Percentiles rank a stretch among this genome's conserved stretches.
Conservation (phyloP, 306 rosid genomes). For the Quercus bicolor region DNA sequence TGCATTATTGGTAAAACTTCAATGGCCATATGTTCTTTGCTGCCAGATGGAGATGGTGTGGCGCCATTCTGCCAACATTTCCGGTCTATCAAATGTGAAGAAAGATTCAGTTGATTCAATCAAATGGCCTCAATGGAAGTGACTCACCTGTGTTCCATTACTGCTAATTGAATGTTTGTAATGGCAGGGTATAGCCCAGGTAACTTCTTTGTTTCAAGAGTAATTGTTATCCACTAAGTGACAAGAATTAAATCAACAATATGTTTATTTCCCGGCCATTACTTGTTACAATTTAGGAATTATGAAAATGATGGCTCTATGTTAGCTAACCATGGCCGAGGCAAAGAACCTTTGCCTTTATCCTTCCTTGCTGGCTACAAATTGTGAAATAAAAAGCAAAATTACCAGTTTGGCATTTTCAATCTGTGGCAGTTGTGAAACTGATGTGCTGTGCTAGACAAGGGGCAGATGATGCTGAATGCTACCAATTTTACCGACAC, state of each 20-base stretch:
- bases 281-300: neutral
- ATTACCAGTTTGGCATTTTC: neutral
- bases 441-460: neutral
- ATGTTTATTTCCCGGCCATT: neutral
- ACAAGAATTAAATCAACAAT: too few species aligned
- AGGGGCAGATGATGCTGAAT: neutral
- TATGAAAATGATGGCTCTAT: neutral
- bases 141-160: slow-evolving; percentile 16
- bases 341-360: neutral
- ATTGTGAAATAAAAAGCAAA: neutral
- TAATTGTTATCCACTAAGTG: neutral
- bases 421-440: neutral
- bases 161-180: slow-evolving; percentile 11
- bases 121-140: slow-evolving; percentile 84
- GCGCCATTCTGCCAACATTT: slow-evolving; percentile 55
- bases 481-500: neutral
- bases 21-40: slow-evolving; percentile 21
- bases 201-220: neutral
- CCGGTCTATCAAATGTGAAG: slow-evolving; percentile 56
- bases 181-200: slow-evolving; percentile 17
- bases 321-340: neutral
- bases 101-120: slow-evolving; percentile 50
- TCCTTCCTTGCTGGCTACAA: neutral
- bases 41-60: slow-evolving; percentile 89
- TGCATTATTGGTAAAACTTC: slow-evolving; percentile 9